Evolutionary conservation across 495 filamentous ascomycete species (phyloP).

Genomic region (Glonium stellatum): DNA sequence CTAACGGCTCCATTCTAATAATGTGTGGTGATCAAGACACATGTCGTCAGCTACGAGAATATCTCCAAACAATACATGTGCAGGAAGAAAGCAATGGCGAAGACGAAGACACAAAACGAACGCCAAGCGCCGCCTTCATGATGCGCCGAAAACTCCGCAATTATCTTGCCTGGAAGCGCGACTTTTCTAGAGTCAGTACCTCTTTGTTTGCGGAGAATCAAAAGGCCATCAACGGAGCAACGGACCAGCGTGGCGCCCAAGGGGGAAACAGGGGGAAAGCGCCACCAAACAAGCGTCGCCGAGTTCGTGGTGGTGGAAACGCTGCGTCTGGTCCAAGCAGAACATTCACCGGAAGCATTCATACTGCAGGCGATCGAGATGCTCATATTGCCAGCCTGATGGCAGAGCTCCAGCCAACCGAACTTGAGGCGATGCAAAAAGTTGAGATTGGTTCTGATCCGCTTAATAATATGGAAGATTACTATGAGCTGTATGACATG

Average conservation of each 20-base stretch:
- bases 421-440: constrained; percentile 55
- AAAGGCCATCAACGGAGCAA: constrained; percentile 62
- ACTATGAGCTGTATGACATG: constrained; percentile 90
- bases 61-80: constrained; percentile 85
- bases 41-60: constrained; percentile 84
- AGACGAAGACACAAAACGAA: constrained; percentile 41
- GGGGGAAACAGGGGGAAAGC: constrained; percentile 50
- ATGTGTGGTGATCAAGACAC: constrained; percentile 91
- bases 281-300: constrained; percentile 79
- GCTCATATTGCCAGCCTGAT: constrained; percentile 62
- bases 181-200: constrained; percentile 76
- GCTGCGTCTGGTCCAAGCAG: constrained; percentile 49
- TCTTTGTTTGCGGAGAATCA: constrained; percentile 70
- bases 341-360: constrained; percentile 58
- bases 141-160: constrained; percentile 80
- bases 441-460: constrained; percentile 74
- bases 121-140: constrained; percentile 73
- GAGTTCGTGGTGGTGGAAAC: constrained; percentile 74
- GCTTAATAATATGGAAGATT: constrained; percentile 75
- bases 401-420: constrained; percentile 60
- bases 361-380: constrained; percentile 73
- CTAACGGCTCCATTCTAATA: constrained; percentile 81
- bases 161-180: constrained; percentile 87
- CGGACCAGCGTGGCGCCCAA: constrained; percentile 42
- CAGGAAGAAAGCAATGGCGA: constrained; percentile 42